These are phyloP conservation scores for Hibiscus tridactylites DNA, from an alignment of 345 rosid genomes.

Conservation along the genomic window DNA sequence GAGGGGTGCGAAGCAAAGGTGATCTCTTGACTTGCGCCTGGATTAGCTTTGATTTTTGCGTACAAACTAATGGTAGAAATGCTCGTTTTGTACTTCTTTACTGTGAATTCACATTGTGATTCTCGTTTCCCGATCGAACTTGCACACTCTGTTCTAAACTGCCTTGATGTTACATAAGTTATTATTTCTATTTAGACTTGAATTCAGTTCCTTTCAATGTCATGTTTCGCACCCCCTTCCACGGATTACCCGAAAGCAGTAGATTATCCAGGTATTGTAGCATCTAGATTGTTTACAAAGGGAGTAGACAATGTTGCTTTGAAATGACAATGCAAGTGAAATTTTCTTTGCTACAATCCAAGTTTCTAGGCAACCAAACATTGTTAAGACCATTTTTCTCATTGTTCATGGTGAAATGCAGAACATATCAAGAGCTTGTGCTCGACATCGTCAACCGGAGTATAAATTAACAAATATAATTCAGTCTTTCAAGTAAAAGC, in stretches of 20 bases:
- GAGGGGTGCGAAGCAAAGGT: conserved; percentile 46
- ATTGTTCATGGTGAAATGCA: neutral
- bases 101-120: neutral
- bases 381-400: neutral
- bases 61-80: conserved; percentile 6
- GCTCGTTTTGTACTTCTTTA: neutral
- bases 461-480: neutral
- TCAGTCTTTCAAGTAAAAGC: neutral
- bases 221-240: neutral
- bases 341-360: neutral
- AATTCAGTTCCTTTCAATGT: neutral
- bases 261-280: too few species aligned
- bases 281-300: too few species aligned
- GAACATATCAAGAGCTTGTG: neutral
- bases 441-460: neutral
- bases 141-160: neutral
- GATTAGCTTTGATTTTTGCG: conserved; percentile 19
- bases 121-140: neutral
- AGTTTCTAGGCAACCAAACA: neutral
- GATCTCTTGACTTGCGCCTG: neutral
- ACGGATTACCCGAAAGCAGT: too few species aligned
- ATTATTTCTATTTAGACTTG: neutral
- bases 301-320: neutral
- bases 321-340: neutral
- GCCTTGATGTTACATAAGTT: conserved; percentile 23